phyloP scores from a whole-genome alignment of 2,329 filamentous ascomycete species.

The Pseudogymnoascus sp. region DNA sequence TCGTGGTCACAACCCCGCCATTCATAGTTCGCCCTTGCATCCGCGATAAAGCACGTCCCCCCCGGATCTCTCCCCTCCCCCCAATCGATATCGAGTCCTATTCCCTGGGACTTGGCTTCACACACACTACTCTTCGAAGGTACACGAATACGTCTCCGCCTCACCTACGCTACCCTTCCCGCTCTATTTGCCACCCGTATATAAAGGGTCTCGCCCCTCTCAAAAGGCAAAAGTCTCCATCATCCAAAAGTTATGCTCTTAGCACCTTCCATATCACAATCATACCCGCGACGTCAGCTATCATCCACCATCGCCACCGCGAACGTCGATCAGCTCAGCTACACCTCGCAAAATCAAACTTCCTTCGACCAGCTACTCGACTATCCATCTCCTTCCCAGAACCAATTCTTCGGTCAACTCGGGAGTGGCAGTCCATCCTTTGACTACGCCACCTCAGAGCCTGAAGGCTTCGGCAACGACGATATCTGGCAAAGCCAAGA shows the following conservation, averaged over 20 bases:
- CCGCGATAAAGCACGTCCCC: background rate
- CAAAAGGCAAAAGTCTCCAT: background rate
- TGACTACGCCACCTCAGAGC: background rate
- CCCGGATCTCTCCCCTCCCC: background rate
- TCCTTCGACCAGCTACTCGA: background rate
- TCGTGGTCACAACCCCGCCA: background rate
- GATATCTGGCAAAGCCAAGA: slow-evolving; percentile 3
- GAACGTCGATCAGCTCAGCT: background rate
- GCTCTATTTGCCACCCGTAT: background rate
- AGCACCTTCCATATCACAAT: background rate
- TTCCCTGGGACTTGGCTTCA: background rate
- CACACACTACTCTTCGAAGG: background rate
- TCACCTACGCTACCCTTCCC: background rate
- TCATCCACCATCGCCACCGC: background rate
- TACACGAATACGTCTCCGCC: slow-evolving; percentile 1
- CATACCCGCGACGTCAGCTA: slow-evolving; percentile 6
- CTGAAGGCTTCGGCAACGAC: background rate
- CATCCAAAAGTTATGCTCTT: slow-evolving; percentile 6
- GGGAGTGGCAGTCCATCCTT: background rate
- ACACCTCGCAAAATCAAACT: background rate
- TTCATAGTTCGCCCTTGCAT: background rate
- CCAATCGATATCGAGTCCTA: background rate
- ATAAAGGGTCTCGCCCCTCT: slow-evolving; percentile 5
- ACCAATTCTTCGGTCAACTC: background rate
- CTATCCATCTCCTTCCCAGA: background rate